phyloP scores from a whole-genome alignment of 768 basidiomycete species.

The Trametes villosa region DNA sequence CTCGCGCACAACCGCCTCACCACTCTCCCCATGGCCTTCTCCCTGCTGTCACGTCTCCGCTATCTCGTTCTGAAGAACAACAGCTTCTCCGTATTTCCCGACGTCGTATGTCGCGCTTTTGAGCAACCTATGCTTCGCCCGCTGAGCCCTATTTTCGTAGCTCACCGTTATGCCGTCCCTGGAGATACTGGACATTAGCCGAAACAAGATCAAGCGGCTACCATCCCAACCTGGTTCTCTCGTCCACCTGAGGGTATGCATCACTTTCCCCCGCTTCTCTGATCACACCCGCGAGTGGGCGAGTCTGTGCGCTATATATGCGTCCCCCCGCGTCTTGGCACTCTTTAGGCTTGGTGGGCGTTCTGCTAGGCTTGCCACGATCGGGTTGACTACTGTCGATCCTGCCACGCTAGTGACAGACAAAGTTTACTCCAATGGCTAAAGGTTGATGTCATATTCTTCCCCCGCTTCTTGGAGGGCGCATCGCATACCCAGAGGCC shows the following conservation, averaged over 20 bases:
- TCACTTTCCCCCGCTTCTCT: neutral
- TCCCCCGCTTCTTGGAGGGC: neutral
- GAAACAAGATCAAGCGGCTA: slow-evolving; percentile 84
- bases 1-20: slow-evolving; percentile 84
- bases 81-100: slow-evolving; percentile 78
- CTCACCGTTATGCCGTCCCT: slow-evolving; percentile 83
- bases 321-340: neutral
- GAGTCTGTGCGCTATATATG: neutral
- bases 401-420: neutral
- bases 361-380: neutral
- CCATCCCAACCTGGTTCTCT: slow-evolving; percentile 83
- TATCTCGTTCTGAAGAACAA: slow-evolving; percentile 92
- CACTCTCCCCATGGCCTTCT: slow-evolving; percentile 76
- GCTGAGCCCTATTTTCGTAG: slow-evolving; percentile 43
- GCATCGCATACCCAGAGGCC: neutral
- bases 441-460: neutral
- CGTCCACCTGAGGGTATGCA: slow-evolving; percentile 68
- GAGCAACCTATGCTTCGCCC: neutral
- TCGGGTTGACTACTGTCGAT: neutral
- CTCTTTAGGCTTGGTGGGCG: neutral
- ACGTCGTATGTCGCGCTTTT: slow-evolving; percentile 64
- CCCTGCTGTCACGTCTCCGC: slow-evolving; percentile 69
- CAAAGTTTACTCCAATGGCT: neutral
- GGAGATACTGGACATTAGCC: slow-evolving; percentile 93
- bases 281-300: too few species aligned